Percentiles rank a stretch among this genome's conserved stretches.
Conservation (phyloP, 768 basidiomycete genomes). For the Pleurotus djamor region DNA sequence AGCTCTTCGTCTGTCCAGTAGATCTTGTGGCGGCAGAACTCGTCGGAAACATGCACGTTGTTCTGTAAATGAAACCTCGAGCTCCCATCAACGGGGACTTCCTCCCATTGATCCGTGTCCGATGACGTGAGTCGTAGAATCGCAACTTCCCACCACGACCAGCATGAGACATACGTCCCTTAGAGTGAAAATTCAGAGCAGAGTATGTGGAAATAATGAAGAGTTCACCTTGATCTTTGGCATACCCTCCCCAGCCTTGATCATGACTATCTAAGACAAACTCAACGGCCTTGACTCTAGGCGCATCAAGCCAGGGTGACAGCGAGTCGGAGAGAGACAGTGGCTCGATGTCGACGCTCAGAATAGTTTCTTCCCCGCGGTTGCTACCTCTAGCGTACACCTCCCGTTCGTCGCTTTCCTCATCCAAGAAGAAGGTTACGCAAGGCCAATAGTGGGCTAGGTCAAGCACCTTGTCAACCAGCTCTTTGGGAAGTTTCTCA, state of each 20-base stretch:
- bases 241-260: constrained; percentile 30
- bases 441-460: constrained; percentile 1
- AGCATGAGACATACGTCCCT: constrained; percentile 27
- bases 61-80: constrained; percentile 22
- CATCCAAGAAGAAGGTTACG: background rate
- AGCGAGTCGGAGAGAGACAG: background rate
- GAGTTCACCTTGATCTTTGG: constrained; percentile 14
- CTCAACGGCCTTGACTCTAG: constrained; percentile 12
- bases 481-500: background rate
- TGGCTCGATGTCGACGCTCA: background rate
- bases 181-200: background rate
- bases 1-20: constrained; percentile 17
- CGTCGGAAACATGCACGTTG: constrained; percentile 21
- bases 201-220: background rate
- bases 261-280: constrained; percentile 21
- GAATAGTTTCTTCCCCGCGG: background rate
- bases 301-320: background rate
- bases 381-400: background rate
- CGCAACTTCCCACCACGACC: constrained; percentile 29
- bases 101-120: constrained; percentile 9
- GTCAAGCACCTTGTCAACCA: constrained; percentile 4
- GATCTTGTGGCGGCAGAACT: constrained; percentile 16
- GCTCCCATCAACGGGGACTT: background rate
- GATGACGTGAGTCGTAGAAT: constrained; percentile 19
- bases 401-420: background rate